Evolutionary conservation across 805 yeast genomes (phyloP).

Genomic region (Teunomyces atbi): DNA sequence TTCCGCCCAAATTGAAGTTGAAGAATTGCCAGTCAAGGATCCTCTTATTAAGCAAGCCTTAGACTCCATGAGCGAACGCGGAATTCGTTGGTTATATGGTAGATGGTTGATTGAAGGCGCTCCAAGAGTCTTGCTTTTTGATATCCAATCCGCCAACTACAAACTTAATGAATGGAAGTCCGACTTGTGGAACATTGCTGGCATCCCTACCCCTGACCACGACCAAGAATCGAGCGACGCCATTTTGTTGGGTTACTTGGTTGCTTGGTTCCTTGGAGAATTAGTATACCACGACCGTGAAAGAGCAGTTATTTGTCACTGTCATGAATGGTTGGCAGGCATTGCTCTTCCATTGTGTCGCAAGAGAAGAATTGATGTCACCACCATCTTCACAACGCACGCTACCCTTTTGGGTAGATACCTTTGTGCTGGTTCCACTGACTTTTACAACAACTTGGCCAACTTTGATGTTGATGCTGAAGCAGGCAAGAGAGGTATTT

Average conservation of each 20-base stretch:
- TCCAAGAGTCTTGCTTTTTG: slow-evolving; percentile 88
- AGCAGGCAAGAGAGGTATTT: slow-evolving; percentile 96
- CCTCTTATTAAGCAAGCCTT: slow-evolving; percentile 58
- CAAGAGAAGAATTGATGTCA: slow-evolving; percentile 86
- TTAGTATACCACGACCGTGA: slow-evolving; percentile 78
- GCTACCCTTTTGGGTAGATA: slow-evolving; percentile 95
- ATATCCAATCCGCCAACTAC: slow-evolving; percentile 67
- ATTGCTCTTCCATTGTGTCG: slow-evolving; percentile 91
- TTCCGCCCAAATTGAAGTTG: slow-evolving; percentile 79
- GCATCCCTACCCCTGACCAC: slow-evolving; percentile 89
- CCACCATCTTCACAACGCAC: slow-evolving; percentile 95
- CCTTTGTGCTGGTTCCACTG: slow-evolving; percentile 94
- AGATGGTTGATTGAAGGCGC: slow-evolving; percentile 98
- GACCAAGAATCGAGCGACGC: slow-evolving; percentile 92
- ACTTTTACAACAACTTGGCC: slow-evolving; percentile 88
- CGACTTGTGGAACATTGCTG: slow-evolving; percentile 87
- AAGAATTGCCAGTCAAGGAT: slow-evolving; percentile 60
- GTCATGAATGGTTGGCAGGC: slow-evolving; percentile 98
- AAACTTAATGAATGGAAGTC: slow-evolving; percentile 89
- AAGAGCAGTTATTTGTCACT: slow-evolving; percentile 89
- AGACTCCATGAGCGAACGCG: slow-evolving; percentile 77
- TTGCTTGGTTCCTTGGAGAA: slow-evolving; percentile 97
- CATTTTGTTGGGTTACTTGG: slow-evolving; percentile 84
- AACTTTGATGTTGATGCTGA: slow-evolving; percentile 94
- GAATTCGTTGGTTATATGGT: slow-evolving; percentile 82